phyloP scores from a whole-genome alignment of 108 stramenopile species.

The Pseudonitzschia pungens region DNA sequence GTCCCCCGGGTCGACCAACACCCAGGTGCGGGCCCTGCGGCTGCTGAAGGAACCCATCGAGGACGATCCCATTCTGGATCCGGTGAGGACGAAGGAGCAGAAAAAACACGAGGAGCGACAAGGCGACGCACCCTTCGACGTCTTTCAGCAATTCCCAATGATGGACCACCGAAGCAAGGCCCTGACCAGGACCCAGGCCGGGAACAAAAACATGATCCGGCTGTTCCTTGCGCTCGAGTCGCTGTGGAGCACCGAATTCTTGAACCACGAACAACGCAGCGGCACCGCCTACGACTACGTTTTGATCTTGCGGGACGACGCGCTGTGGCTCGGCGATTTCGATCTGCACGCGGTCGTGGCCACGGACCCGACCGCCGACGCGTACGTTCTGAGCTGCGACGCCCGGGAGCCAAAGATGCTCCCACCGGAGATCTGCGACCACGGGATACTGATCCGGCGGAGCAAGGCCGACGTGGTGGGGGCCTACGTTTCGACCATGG shows the following conservation, averaged over 20 bases:
- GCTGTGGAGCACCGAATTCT: neutral
- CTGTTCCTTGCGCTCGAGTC: slow-evolving; percentile 13
- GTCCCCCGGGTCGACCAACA: neutral
- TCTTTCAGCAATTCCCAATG: slow-evolving; percentile 10
- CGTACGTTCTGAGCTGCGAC: slow-evolving; percentile 11
- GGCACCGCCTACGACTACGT: slow-evolving; percentile 6
- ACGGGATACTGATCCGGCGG: slow-evolving; percentile 11
- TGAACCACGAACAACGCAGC: neutral
- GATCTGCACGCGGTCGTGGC: neutral
- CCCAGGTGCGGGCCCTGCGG: neutral
- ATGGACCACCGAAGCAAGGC: neutral
- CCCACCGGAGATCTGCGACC: slow-evolving; percentile 5
- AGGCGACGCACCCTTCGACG: neutral
- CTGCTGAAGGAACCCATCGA: slow-evolving; percentile 8
- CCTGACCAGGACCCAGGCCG: neutral
- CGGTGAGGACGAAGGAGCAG: neutral
- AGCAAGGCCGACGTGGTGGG: slow-evolving; percentile 16
- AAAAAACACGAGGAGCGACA: neutral
- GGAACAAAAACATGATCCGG: slow-evolving; percentile 20
- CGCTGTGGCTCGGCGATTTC: slow-evolving; percentile 17
- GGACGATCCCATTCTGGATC: slow-evolving; percentile 4
- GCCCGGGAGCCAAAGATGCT: slow-evolving; percentile 5
- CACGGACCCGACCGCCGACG: slow-evolving; percentile 5
- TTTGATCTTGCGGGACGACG: neutral
- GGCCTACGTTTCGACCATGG: neutral